These are phyloP conservation scores for Daldinia concentrica DNA, from an alignment of 495 filamentous ascomycete species.

Conservation along the genomic window DNA sequence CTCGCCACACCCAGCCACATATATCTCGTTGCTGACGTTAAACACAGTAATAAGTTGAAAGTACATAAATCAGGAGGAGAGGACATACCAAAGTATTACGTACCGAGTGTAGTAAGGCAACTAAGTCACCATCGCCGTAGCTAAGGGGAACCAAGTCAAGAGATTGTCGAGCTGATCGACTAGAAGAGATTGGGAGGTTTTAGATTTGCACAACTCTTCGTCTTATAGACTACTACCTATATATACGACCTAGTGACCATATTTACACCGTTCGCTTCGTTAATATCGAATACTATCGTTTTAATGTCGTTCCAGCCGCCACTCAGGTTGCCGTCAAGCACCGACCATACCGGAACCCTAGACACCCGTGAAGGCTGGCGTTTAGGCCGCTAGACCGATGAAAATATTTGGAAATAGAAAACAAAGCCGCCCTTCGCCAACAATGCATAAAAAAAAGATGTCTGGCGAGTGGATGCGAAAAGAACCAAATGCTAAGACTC, in stretches of 20 bases:
- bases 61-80: no score
- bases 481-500: conserved; percentile 41
- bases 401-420: conserved; percentile 10
- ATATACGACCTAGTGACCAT: conserved; percentile 42
- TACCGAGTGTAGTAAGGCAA: background rate
- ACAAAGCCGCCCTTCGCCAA: conserved; percentile 34
- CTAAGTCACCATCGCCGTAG: background rate
- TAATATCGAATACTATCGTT: conserved; percentile 26
- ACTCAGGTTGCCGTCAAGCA: background rate
- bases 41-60: no score
- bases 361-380: conserved; percentile 6
- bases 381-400: conserved; percentile 23
- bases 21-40: no score
- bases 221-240: conserved; percentile 43
- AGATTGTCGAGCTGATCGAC: background rate
- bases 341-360: background rate
- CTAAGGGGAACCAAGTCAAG: background rate
- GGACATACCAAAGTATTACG: background rate
- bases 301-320: conserved; percentile 15
- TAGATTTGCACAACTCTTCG: conserved; percentile 26
- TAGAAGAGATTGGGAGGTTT: background rate
- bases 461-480: conserved; percentile 15
- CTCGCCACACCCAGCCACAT: no score
- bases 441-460: conserved; percentile 32
- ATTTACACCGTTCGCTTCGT: conserved; percentile 32